Conservation (phyloP, 345 rosid genomes). For the Eucalyptus curtisii region DNA sequence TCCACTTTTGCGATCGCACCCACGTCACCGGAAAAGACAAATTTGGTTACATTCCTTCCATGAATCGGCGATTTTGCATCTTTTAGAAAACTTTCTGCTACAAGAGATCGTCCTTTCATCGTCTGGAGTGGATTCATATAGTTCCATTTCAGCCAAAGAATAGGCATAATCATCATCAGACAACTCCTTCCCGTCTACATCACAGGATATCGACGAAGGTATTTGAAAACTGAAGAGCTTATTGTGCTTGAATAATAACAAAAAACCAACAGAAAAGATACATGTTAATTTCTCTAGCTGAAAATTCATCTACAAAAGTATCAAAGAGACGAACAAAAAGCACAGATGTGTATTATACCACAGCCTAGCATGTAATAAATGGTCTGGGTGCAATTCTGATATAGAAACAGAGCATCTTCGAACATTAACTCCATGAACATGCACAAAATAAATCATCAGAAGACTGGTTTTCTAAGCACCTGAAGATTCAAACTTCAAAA, state of each 20-base stretch:
- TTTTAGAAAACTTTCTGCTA: slow-evolving; percentile 19
- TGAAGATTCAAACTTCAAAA: slow-evolving; percentile 63
- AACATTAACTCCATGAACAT: neutral
- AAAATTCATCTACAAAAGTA: neutral
- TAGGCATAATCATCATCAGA: slow-evolving; percentile 35
- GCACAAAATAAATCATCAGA: neutral
- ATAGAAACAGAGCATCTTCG: neutral
- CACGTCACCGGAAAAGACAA: too few relatives aligned
- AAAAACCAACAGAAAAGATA: neutral
- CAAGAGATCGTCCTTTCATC: slow-evolving; percentile 15
- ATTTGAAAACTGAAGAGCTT: slow-evolving; percentile 60
- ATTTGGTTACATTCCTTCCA: too few relatives aligned
- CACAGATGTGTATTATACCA: neutral
- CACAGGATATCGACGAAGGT: slow-evolving; percentile 86
- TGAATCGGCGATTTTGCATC: too few relatives aligned
- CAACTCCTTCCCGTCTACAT: slow-evolving; percentile 53
- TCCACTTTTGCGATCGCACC: rapidly evolving
- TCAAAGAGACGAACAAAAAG: neutral
- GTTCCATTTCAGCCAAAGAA: slow-evolving; percentile 83
- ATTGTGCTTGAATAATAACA: slow-evolving; percentile 41
- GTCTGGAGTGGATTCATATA: slow-evolving; percentile 34
- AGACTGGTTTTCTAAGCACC: slow-evolving; percentile 21
- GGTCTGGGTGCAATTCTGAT: neutral
- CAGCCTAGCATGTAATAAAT: neutral
- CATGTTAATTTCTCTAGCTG: neutral